Conservation (phyloP, 441 rosid genomes). For the Euphorbia schlechtendalii region DNA sequence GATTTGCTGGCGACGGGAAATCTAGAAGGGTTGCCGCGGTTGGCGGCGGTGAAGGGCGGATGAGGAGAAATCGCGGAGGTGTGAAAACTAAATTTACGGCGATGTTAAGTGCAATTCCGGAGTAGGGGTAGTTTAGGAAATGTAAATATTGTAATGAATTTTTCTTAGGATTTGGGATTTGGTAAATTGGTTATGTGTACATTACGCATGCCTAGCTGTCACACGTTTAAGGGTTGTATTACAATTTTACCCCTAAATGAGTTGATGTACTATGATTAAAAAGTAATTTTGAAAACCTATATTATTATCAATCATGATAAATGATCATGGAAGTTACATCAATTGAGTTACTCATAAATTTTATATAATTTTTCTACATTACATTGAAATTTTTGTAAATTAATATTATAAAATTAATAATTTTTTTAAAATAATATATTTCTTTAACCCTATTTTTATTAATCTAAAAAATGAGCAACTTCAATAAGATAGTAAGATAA, state of each 20-base stretch:
- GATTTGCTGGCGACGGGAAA: conserved; percentile 25
- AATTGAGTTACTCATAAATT: too few species aligned
- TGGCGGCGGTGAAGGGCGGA: conserved; percentile 23
- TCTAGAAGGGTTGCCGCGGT: conserved; percentile 14
- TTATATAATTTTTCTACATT: too few species aligned
- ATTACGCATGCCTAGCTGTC: conserved; percentile 10
- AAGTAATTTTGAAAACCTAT: neutral
- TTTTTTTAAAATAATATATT: too few species aligned
- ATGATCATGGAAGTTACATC: too few species aligned
- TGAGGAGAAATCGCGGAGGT: conserved; percentile 28
- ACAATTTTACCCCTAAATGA: conserved; percentile 41
- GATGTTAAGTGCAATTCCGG: conserved; percentile 60
- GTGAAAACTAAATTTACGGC: conserved; percentile 42
- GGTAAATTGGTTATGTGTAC: neutral
- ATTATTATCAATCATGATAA: too few species aligned
- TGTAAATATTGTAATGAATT: conserved; percentile 21
- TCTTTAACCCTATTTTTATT: too few species aligned
- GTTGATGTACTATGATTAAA: conserved; percentile 27
- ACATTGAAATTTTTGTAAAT: too few species aligned
- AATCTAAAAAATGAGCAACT: too few species aligned
- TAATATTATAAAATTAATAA: too few species aligned
- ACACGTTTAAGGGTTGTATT: conserved; percentile 27
- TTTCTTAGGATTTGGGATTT: conserved; percentile 8
- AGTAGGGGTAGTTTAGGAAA: conserved; percentile 35
- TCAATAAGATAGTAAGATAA: too few species aligned